Evolutionary conservation across 768 basidiomycete genomes (phyloP).

Genomic region (Termitomyces sp.): DNA sequence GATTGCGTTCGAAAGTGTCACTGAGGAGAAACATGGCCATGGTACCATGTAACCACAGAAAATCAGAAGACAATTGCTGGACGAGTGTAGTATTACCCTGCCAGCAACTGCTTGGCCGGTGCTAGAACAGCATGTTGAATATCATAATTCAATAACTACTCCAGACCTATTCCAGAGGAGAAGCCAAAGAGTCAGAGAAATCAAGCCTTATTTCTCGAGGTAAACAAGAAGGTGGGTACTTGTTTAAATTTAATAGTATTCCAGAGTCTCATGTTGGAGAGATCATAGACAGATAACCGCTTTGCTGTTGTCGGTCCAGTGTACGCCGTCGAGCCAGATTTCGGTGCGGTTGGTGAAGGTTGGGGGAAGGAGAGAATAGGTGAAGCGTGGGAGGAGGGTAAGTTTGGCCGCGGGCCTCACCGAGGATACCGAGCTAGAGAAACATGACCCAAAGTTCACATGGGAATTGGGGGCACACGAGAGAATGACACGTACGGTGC

Average conservation of each 20-base stretch:
- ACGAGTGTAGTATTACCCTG: neutral
- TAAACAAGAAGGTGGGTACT: neutral
- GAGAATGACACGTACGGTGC: constrained; percentile 34
- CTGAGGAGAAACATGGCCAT: too few relatives aligned
- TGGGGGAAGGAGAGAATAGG: constrained; percentile 38
- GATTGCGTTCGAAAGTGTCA: neutral
- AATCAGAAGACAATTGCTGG: neutral
- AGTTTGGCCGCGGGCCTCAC: constrained; percentile 52
- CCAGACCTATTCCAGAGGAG: neutral
- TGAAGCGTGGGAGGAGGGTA: constrained; percentile 48
- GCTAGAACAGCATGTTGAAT: neutral
- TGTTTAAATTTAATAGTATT: constrained; percentile 1
- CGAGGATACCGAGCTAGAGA: constrained; percentile 44
- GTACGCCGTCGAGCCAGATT: constrained; percentile 39
- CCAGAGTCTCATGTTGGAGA: too few relatives aligned
- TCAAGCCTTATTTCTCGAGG: too few relatives aligned
- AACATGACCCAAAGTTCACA: too few relatives aligned
- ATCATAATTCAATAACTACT: neutral
- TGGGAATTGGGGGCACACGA: neutral
- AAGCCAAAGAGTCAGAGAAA: neutral
- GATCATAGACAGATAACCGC: constrained; percentile 39
- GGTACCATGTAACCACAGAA: too few relatives aligned
- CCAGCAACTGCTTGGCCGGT: neutral
- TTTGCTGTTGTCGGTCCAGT: constrained; percentile 51
- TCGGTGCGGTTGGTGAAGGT: constrained; percentile 39